phyloP scores from a whole-genome alignment of 108 stramenopile genomes.

The Nitzschia palea region DNA sequence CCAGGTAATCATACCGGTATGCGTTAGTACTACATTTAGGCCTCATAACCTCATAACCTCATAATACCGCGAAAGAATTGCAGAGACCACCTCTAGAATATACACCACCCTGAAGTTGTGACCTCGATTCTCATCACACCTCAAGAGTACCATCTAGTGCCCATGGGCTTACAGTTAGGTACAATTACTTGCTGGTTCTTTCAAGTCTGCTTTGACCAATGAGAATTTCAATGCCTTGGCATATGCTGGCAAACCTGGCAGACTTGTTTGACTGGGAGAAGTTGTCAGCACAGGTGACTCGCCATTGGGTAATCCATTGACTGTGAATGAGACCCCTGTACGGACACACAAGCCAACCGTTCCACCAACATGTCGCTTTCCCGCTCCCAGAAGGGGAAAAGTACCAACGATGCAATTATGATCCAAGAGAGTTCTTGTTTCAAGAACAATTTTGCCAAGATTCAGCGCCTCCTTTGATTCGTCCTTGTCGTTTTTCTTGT shows the following conservation, averaged over 20 bases:
- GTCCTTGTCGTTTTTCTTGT: neutral
- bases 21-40: no score
- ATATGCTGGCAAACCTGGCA: neutral
- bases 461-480: neutral
- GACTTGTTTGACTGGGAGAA: neutral
- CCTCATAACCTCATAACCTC: no score
- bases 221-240: neutral
- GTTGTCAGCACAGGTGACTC: neutral
- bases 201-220: neutral
- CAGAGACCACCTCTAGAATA: no score
- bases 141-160: no score
- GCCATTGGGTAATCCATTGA: neutral
- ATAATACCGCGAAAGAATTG: no score
- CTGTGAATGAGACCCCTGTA: constrained; percentile 18
- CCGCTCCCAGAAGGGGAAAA: constrained; percentile 19
- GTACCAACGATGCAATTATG: constrained; percentile 30
- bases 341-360: constrained; percentile 22
- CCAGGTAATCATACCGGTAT: no score
- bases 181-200: no score
- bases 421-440: constrained; percentile 22
- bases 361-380: constrained; percentile 20
- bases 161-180: no score
- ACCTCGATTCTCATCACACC: no score
- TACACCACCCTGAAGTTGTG: no score
- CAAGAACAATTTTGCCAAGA: constrained; percentile 26